These are phyloP conservation scores for Dimargaris verticillata DNA, from an alignment of 192 early-diverging fungal species.

Conservation along the genomic window DNA sequence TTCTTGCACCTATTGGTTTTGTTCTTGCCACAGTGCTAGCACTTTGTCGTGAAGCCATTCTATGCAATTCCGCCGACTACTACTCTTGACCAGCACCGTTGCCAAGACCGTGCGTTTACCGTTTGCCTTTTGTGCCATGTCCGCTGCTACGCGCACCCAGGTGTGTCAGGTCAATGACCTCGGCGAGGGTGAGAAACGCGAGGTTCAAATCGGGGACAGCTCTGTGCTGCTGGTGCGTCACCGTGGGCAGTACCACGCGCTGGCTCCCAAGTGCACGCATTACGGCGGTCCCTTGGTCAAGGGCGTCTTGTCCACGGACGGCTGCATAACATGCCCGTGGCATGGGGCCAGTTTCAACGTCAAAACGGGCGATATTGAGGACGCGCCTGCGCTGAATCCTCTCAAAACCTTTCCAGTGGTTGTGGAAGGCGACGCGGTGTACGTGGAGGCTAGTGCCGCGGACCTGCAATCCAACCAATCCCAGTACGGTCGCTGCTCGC, in stretches of 20 bases:
- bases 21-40: no score
- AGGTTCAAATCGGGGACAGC: neutral
- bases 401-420: slow-evolving; percentile 19
- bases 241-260: neutral
- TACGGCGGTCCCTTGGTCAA: slow-evolving; percentile 6
- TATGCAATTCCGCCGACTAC: no score
- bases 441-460: slow-evolving; percentile 18
- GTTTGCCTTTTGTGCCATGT: no score
- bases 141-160: no score
- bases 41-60: no score
- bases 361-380: slow-evolving; percentile 25
- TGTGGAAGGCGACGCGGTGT: slow-evolving; percentile 20
- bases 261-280: slow-evolving; percentile 6
- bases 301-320: slow-evolving; percentile 3
- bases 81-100: no score
- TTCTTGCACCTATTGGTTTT: no score
- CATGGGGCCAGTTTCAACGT: slow-evolving; percentile 25
- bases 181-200: slow-evolving; percentile 2
- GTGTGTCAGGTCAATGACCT: slow-evolving; percentile 2
- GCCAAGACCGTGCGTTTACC: no score
- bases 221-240: neutral
- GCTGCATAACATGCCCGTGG: slow-evolving; percentile 16
- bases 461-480: slow-evolving; percentile 15
- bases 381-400: slow-evolving; percentile 23
- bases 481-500: neutral